Evolutionary conservation across 1,139 yeast species (phyloP).

Genomic region (Yamadazyma pseudoaaseri): DNA sequence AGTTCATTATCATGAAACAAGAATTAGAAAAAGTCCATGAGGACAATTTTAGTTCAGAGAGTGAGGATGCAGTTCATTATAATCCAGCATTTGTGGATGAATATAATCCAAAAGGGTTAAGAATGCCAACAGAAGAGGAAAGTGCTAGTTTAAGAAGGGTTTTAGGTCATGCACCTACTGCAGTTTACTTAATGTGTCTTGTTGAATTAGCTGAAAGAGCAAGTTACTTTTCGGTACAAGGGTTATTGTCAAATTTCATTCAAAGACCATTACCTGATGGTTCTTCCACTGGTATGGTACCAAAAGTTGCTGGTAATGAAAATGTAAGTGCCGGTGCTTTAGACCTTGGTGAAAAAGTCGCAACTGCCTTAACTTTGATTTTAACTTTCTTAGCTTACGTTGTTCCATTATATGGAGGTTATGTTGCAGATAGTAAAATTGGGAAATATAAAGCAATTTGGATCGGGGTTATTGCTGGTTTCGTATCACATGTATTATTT

Average conservation of each 20-base stretch:
- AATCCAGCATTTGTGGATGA: conserved; percentile 27
- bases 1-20: too few species aligned
- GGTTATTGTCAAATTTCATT: conserved; percentile 41
- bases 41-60: conserved; percentile 26
- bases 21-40: conserved; percentile 10
- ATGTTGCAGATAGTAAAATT: conserved; percentile 38
- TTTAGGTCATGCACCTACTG: conserved; percentile 27
- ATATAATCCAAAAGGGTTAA: conserved; percentile 32
- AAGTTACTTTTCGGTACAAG: conserved; percentile 43
- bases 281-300: conserved; percentile 44
- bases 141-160: conserved; percentile 39
- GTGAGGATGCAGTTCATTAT: conserved; percentile 23
- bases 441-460: conserved; percentile 44
- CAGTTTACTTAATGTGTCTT: conserved; percentile 36
- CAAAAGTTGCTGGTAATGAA: conserved; percentile 25
- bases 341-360: conserved; percentile 34
- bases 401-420: conserved; percentile 45
- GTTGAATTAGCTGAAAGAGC: conserved; percentile 49
- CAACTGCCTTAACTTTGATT: conserved; percentile 39
- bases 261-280: conserved; percentile 51
- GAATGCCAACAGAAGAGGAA: conserved; percentile 45
- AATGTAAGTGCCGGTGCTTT: conserved; percentile 43
- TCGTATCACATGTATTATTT: conserved; percentile 37
- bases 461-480: conserved; percentile 39
- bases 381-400: conserved; percentile 42